Conservation (phyloP, 805 yeast genomes). For the Candida sonorensis region DNA sequence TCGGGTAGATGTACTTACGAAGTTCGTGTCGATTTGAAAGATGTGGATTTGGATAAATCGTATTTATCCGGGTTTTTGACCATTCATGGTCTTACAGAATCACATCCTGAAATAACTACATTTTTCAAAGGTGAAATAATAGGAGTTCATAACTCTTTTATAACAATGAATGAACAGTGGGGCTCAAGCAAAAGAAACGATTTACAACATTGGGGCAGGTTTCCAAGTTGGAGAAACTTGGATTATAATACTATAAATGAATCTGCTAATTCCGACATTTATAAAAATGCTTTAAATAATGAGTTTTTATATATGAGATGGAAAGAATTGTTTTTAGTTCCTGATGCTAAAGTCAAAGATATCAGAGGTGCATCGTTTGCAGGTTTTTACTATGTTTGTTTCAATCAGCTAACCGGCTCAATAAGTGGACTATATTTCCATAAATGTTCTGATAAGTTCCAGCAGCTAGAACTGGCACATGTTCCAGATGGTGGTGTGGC, state of each 20-base stretch:
- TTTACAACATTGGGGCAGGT: constrained; percentile 59
- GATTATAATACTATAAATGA: constrained; percentile 27
- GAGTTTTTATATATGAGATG: constrained; percentile 80
- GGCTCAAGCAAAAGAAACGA: constrained; percentile 43
- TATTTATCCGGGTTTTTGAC: constrained; percentile 53
- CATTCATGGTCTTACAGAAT: constrained; percentile 57
- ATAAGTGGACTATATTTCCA: constrained; percentile 81
- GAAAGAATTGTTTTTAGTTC: constrained; percentile 85
- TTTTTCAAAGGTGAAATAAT: constrained; percentile 69
- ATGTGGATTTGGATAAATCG: constrained; percentile 54
- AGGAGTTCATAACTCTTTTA: constrained; percentile 51
- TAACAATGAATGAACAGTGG: constrained; percentile 52
- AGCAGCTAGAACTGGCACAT: constrained; percentile 61
- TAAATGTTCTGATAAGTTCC: constrained; percentile 69
- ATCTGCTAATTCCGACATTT: constrained; percentile 17
- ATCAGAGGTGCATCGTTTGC: constrained; percentile 78
- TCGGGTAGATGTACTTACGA: constrained; percentile 60
- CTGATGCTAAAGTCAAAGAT: constrained; percentile 62
- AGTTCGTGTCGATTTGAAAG: constrained; percentile 61
- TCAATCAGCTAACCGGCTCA: constrained; percentile 69
- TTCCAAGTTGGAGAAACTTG: constrained; percentile 29
- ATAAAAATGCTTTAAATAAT: constrained; percentile 25
- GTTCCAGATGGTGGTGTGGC: constrained; percentile 43
- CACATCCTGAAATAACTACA: constrained; percentile 59
- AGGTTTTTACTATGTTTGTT: constrained; percentile 84